Conservation (phyloP, 495 filamentous ascomycete species). For the Letharia lupina region DNA sequence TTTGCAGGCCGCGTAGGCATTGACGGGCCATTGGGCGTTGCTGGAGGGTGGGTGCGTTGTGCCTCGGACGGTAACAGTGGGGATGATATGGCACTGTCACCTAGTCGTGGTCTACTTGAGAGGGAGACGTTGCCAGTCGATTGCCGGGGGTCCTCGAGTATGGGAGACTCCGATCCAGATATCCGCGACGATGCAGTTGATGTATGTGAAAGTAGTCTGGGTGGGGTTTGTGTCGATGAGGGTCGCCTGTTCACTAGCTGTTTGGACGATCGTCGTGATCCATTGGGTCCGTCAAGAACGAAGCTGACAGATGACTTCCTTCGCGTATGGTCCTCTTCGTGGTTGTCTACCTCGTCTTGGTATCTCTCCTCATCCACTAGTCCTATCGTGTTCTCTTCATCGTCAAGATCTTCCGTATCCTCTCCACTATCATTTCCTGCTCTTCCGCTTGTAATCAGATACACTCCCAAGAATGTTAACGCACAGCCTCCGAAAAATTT, state of each 20-base stretch:
- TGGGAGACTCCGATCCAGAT: constrained; percentile 12
- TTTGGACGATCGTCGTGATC: constrained; percentile 16
- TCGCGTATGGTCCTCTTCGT: constrained; percentile 4
- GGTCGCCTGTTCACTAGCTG: constrained; percentile 3
- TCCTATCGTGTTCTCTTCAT: constrained; percentile 43
- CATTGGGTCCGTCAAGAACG: constrained; percentile 9
- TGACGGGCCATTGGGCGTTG: constrained; percentile 17
- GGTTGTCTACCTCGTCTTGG: constrained; percentile 34
- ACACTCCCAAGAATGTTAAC: constrained; percentile 89
- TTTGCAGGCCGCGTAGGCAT: constrained; percentile 21
- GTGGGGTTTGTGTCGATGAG: constrained; percentile 8
- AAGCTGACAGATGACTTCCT: constrained; percentile 25
- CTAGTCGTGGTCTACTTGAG: constrained; percentile 12
- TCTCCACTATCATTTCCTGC: constrained; percentile 39
- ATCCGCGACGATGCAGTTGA: constrained; percentile 12
- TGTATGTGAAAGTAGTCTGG: constrained; percentile 11
- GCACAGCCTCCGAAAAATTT: constrained; percentile 87
- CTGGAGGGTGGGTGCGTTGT: constrained; percentile 31
- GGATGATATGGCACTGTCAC: constrained; percentile 20
- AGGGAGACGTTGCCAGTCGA: constrained; percentile 9
- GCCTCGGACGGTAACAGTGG: constrained; percentile 28
- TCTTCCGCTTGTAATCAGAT: constrained; percentile 71
- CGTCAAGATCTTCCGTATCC: constrained; percentile 35
- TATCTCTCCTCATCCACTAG: constrained; percentile 39
- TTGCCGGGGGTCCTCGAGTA: constrained; percentile 17